phyloP scores from a whole-genome alignment of 2,329 filamentous ascomycete genomes.

The Sarocladium strictum region DNA sequence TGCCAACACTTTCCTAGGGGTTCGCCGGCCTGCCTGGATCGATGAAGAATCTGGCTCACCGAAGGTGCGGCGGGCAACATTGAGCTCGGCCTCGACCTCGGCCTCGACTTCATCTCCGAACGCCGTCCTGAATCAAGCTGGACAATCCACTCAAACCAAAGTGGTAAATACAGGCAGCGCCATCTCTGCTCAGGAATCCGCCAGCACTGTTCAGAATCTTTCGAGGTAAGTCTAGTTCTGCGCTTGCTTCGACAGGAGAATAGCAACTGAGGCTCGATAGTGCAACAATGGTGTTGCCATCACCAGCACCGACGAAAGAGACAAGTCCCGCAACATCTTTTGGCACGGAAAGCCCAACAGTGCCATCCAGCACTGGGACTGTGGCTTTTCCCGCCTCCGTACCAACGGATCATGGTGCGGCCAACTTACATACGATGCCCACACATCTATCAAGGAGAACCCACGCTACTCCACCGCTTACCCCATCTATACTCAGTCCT shows the following conservation, averaged over 20 bases:
- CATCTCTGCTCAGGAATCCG: background rate
- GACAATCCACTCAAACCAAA: background rate
- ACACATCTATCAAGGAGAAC: no score
- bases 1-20: conserved; percentile 31
- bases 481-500: background rate
- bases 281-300: conserved; percentile 42
- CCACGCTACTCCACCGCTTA: background rate
- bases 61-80: background rate
- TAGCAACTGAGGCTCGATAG: background rate
- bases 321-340: conserved; percentile 38
- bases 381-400: no score
- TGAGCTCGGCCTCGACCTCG: background rate
- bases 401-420: no score
- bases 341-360: conserved; percentile 8
- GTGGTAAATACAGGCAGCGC: background rate
- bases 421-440: no score
- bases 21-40: conserved; percentile 26
- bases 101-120: no score
- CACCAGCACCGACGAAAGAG: conserved; percentile 59
- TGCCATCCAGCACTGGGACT: background rate
- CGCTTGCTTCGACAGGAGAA: background rate
- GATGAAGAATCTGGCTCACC: background rate
- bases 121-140: background rate
- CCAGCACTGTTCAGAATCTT: background rate
- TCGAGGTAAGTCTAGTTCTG: background rate